Evolutionary conservation across 169 alveolate genomes (phyloP).

Genomic region (Perkinsus marinus): DNA sequence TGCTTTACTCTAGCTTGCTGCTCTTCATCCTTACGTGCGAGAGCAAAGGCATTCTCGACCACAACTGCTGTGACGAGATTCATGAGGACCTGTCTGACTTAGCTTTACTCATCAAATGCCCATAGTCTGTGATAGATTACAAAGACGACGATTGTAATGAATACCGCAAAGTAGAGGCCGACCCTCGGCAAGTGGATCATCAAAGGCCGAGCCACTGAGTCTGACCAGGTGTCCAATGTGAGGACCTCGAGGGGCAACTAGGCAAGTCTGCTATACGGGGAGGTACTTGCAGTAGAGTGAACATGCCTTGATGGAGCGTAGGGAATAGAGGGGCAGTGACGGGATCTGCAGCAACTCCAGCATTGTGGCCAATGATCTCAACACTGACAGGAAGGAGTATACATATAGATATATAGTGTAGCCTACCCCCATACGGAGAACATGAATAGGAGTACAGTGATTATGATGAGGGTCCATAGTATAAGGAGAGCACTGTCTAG

Average conservation of each 20-base stretch:
- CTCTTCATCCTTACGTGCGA: background rate
- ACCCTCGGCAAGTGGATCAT: background rate
- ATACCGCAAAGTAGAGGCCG: background rate
- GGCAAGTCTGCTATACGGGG: background rate
- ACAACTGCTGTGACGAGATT: background rate
- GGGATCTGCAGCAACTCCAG: background rate
- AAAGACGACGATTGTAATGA: background rate
- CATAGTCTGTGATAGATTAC: background rate
- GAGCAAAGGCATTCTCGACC: background rate
- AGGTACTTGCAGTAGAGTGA: background rate
- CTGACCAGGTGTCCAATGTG: background rate
- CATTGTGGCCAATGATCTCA: background rate
- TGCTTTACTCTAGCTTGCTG: background rate
- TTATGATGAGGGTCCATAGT: background rate
- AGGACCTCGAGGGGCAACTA: background rate
- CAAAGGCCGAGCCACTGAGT: background rate
- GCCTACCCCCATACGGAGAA: background rate
- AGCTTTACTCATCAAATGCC: too few relatives aligned
- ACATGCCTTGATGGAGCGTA: background rate
- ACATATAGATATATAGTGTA: background rate
- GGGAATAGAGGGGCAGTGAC: background rate
- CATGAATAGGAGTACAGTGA: background rate
- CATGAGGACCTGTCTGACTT: background rate
- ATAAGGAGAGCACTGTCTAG: background rate
- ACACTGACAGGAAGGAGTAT: background rate